Evolutionary conservation across 2,329 filamentous ascomycete species (phyloP), one percentile per base, ranked within the genome.

Genomic region (Botrytis aclada): DNA sequence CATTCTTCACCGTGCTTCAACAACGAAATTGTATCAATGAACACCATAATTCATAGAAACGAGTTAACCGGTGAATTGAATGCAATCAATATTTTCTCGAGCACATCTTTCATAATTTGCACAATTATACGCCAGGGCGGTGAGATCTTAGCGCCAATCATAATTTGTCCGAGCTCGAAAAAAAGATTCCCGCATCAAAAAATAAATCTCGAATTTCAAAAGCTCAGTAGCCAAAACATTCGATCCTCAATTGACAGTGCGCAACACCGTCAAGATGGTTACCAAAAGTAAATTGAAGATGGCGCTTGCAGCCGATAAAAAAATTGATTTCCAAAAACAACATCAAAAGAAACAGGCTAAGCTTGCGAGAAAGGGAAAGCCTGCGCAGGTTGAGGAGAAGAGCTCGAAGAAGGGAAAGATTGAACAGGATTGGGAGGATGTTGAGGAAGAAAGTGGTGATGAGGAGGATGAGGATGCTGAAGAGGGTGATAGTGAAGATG

Each of bases 281-380:
- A 80, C 75, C 41, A 83, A 83, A 79, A 78, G 81, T 73, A 87
- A 85, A 76, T 82, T 89, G 71, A 87, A 86, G 80, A 81, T 86
- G 80, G 87, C 87, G 16, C 81, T 89, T 25, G 84, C 84, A 64
- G 85, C 85, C 58, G 85, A 89, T 67, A 88, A 89, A 80, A 85
- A 86, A 62, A 80, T 82, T 22, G 87, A 89, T 74, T 86, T 86
- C 65, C 82, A 85, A 76, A 87, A 87, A 74, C 77, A 80, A 72
- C 75, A 81, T 67, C 78, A 81, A 69, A 82, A 82, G 75, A 82
- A 82, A 72, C 78, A 78, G 70, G 77, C 79, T 25, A 83, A 81
- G 74, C 74, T 75, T 61, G 78, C 80, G 77, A 87, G 86, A 77
- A 82, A 86, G 73, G 82, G 84, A 79, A 86, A 86, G 77, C 83